Percentiles rank a stretch among this genome's conserved stretches.
Evolutionary conservation across 2,329 filamentous ascomycete species (phyloP).

Genomic region (Hypoxylon sp.): DNA sequence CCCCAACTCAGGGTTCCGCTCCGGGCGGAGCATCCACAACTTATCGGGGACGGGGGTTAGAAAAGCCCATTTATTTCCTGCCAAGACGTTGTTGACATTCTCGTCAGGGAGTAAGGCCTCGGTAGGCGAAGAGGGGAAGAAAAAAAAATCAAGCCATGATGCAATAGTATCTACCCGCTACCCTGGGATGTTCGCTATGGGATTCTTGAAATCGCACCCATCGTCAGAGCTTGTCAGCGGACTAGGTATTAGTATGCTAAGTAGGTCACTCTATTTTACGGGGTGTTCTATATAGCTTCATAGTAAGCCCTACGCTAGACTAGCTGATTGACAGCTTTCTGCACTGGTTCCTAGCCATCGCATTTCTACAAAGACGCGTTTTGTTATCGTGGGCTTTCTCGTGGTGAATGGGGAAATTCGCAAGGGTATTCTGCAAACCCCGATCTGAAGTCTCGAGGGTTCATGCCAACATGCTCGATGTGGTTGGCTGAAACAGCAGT

Average conservation of each 20-base stretch:
- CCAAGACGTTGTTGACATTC: constrained; percentile 20
- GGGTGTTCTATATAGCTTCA: constrained; percentile 13
- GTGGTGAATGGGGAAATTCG: constrained; percentile 31
- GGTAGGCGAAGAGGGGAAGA: constrained; percentile 28
- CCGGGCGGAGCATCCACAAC: constrained; percentile 39
- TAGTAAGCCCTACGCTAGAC: constrained; percentile 18
- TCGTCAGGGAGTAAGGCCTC: constrained; percentile 13
- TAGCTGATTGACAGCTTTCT: constrained; percentile 14
- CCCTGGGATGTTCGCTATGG: neutral
- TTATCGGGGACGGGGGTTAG: constrained; percentile 31
- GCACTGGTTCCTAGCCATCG: constrained; percentile 28
- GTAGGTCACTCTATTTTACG: constrained; percentile 12
- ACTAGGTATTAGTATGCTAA: constrained; percentile 11
- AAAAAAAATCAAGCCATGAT: constrained; percentile 23
- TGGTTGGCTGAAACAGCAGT: constrained; percentile 57
- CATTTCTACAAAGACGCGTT: constrained; percentile 36
- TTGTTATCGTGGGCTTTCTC: constrained; percentile 35
- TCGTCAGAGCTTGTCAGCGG: constrained; percentile 15
- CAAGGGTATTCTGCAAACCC: constrained; percentile 42
- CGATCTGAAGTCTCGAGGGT: constrained; percentile 39
- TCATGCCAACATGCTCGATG: constrained; percentile 39
- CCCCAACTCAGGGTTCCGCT: constrained; percentile 36
- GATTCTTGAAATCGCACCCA: too few relatives aligned
- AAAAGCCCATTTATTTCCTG: constrained; percentile 13
- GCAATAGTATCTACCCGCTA: constrained; percentile 18